A percentile compares a stretch with the other conserved stretches of the same genome.
phyloP scores from a whole-genome alignment of 1,284 basidiomycete species.

The Sparassis latifolia region DNA sequence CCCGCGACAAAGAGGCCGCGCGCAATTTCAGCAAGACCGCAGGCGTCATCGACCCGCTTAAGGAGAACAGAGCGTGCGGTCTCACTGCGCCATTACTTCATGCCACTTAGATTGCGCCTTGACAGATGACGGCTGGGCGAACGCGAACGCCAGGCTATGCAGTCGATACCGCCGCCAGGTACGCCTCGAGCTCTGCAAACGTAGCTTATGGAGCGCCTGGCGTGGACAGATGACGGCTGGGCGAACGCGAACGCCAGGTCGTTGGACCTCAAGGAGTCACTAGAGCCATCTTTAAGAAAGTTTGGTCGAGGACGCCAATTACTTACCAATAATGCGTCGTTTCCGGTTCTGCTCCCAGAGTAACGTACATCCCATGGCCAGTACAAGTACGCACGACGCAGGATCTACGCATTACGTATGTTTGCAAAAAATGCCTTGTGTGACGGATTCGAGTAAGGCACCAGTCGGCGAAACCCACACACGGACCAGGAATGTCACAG shows the following conservation, averaged over 20 bases:
- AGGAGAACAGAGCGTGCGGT: constrained; percentile 32
- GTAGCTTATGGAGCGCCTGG: constrained; percentile 29
- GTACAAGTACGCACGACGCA: too few species aligned
- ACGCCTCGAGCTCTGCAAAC: constrained; percentile 18
- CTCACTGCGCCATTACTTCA: not conserved
- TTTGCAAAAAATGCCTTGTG: too few species aligned
- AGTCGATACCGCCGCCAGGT: constrained; percentile 12
- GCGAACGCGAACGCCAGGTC: constrained; percentile 25
- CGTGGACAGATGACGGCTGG: constrained; percentile 36
- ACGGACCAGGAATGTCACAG: too few species aligned
- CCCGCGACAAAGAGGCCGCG: constrained; percentile 29
- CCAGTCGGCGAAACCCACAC: too few species aligned
- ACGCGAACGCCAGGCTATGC: constrained; percentile 18
- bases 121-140: constrained; percentile 40
- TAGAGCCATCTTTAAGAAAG: too few species aligned
- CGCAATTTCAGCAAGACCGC: constrained; percentile 33
- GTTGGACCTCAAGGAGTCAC: too few species aligned
- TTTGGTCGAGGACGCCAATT: too few species aligned
- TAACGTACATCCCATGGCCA: too few species aligned
- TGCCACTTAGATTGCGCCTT: not conserved
- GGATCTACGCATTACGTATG: too few species aligned
- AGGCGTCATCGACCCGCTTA: constrained; percentile 45
- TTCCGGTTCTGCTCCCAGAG: too few species aligned
- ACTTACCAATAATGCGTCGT: too few species aligned
- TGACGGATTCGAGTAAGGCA: too few species aligned